Base-by-base conservation (phyloP, 1,284 basidiomycete species). In the Malassezia nana region DNA sequence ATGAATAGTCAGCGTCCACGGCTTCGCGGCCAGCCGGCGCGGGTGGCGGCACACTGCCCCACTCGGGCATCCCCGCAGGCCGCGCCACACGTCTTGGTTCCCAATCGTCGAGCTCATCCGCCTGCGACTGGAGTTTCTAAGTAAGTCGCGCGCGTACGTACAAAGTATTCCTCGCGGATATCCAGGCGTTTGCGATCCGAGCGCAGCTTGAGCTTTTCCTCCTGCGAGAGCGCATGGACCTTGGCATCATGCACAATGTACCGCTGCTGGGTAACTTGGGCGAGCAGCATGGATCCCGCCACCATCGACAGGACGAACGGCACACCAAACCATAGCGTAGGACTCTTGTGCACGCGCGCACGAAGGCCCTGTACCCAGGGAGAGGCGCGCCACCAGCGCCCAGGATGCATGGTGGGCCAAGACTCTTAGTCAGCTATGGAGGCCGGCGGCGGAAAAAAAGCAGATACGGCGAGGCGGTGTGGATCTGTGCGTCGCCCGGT, bases 141-240 rank as follows among this genome's bases (percentile, higher is more conserved):
- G 26, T 38, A 12, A 38, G 31, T 32, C 20, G 43, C 15, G 13
- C 3, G 35, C 6, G 6, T 2, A 67, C 66, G 52, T 53, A 67
- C 66, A 72, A 85, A 96, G 76, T 96, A 96, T 74, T 95, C 92
- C 75, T 95, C 91, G 45, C 88, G 78, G 22, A 95, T 85, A 74
- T 96, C 90, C 55, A 96, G 83, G 77, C 83, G 85, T 77, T 86
- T 87, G 74, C 87, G 80, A 44, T 84, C 81, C 76, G 81, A 83
- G 62, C 83, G 81, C 75, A 95, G 79, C 4, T 84, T 82, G 40
- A 94, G 78, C 65, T 87, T 86, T 65, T 94, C 84, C 74, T 94
- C 86, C 66, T 84, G 84, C 29, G 81, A 80, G 29, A 96, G 75
- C 75, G 82, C 80, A 65, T 82, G 81, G 26, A 87, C 81, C 70